Evolutionary conservation across 148 eudicot genomes (phyloP), one percentile per base, ranked within the genome.

Genomic region (Fagopyrum esculentum): DNA sequence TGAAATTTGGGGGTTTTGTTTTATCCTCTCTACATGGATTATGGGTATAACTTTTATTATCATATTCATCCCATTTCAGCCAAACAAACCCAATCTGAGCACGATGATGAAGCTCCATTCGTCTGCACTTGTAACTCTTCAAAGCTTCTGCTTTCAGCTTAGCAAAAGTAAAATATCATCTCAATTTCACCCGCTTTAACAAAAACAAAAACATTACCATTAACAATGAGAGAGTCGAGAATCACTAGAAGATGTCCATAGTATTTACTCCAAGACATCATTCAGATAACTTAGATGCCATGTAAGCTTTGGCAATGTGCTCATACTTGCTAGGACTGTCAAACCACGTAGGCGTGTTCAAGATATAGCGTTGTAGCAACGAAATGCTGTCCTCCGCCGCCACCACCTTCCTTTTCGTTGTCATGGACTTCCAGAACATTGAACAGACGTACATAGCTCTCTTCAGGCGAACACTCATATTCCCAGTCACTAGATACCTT

Each of bases 281-380:
- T 30, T 66, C 71, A 13, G n/a, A 5, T 7, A 66, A 17, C 71
- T 66, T 66, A 66, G 16, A 51, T 50, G 43, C 54, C 11, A 51
- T 5, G 59, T 49, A 56, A 76, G 85, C 74, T 71, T 16, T 63
- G 19, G 80, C 54, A 40, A 80, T 47, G 40, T 26, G 84, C 79
- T 45, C 71, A 72, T 87, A 85, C 76, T 85, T 87, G 9, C 76
- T 69, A 40, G 88, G 90, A 73, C 75, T 60, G 75, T 87, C 90
- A 73, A 78, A 87, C 84, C 84, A 85, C 7, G 95, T 92, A 6
- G 85, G 82, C 16, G 95, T 90, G 48, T 19, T 78, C 43, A 92
- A 22, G 48, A 92, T 85, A 44, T 82, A 85, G 29, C 76, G 76
- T 70, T 88, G 88, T 66, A 66, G 71, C 78, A 92, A 80, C 89